phyloP scores from a whole-genome alignment of 2,329 filamentous ascomycete species.

The Venturia asperata region DNA sequence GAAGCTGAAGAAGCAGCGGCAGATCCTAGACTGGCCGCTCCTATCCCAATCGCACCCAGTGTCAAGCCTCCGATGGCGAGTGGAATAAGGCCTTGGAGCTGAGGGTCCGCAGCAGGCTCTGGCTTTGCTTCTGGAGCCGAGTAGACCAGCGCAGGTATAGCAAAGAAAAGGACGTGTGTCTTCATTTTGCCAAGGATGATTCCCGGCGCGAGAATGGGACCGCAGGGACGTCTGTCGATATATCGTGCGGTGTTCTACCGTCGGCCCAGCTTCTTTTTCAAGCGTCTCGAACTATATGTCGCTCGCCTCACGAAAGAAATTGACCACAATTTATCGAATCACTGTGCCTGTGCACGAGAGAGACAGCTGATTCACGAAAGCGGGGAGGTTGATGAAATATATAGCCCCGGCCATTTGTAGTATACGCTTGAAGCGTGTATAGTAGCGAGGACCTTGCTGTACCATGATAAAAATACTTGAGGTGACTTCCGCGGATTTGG shows the following conservation, averaged over 20 bases:
- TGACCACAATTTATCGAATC: neutral
- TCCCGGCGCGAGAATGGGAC: neutral
- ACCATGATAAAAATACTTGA: neutral
- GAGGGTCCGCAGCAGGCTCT: slow-evolving; percentile 2
- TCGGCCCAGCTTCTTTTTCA: neutral
- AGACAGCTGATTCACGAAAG: neutral
- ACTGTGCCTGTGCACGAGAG: neutral
- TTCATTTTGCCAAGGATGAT: slow-evolving; percentile 1
- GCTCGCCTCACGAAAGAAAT: neutral
- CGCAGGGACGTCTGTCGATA: neutral
- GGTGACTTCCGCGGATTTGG: neutral
- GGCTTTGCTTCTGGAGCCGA: neutral
- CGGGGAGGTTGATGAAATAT: neutral
- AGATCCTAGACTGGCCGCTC: neutral
- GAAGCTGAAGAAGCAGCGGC: neutral
- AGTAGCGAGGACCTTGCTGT: neutral
- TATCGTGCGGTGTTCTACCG: neutral
- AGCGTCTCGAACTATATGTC: neutral
- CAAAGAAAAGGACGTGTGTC: neutral
- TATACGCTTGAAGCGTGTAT: neutral
- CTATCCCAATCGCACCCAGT: neutral
- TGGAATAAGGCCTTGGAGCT: neutral
- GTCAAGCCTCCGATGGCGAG: neutral
- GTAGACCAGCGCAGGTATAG: neutral
- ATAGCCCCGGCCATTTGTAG: neutral